Evolutionary conservation across 768 basidiomycete genomes (phyloP), one percentile per base, ranked within the genome.

Genomic region (Boletellus emodensis): DNA sequence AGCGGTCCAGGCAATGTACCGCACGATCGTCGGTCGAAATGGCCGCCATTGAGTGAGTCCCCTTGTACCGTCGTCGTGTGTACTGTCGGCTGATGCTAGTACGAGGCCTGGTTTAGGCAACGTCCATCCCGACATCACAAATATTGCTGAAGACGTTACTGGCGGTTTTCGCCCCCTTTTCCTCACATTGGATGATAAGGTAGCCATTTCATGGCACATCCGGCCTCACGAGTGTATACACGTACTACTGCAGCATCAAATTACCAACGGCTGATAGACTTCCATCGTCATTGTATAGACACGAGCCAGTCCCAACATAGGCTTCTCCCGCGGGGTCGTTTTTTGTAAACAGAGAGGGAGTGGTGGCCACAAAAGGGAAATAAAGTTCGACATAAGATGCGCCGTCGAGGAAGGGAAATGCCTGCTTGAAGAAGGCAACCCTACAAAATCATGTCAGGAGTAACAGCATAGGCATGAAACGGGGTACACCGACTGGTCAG

Each of bases 331-430:
- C 1, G 3, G 56, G 14, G 20, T 66, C 59, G 37, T 72, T 44
- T 11, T 28, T 33, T 9, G 47, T 2, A 17, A 67, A 54, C n/a
- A 71, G 39, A 13, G 53, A 34, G 1, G 71, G 61, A n/a, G 68
- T 52, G 5, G 61, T 66, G 2, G 71, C 70, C 20, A 72, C 28
- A 54, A 71, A 71, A 35, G 70, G 70, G 60, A 72, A 71, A 51
- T 71, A 71, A 40, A 72, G 60, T 13, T 58, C 26, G 8, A 71
- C 64, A 9, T 63, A 71, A n/a, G 61, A 34, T 6, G 64, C 54
- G 2, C 36, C 17, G 22, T 71, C 70, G n/a, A 71, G 66, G 62
- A 72, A 72, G 10, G 61, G 0, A 26, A 71, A 67, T 4, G 70
- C 70, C 22, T 69, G 49, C 42, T 61, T 12, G 58, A 71, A 71